These are phyloP conservation scores for Beta corolliflora DNA, from an alignment of 179 eudicot species.

Conservation along the genomic window DNA sequence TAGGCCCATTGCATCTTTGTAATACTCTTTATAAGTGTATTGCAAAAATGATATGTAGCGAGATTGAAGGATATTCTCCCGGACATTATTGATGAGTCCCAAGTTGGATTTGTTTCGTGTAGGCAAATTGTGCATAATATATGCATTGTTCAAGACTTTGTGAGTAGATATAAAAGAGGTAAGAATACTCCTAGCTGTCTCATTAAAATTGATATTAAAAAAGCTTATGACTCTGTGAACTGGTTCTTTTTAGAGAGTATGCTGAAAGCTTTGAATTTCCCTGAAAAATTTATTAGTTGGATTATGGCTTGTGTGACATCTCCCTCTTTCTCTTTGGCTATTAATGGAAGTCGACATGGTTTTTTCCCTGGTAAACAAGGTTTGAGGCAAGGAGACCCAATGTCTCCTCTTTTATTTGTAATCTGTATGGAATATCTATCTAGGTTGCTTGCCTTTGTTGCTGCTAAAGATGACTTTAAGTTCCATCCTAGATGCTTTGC, in stretches of 20 bases:
- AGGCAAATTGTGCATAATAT: not conserved
- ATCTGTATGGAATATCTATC: not conserved
- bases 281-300: not conserved
- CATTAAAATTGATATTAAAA: not conserved
- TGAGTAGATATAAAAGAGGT: too few relatives aligned
- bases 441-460: fast-evolving
- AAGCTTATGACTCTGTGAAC: not conserved
- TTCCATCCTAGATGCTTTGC: not conserved
- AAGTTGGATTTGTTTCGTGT: not conserved
- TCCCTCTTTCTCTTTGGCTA: not conserved
- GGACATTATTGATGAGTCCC: too few relatives aligned
- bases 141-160: not conserved
- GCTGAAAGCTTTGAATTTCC: not conserved
- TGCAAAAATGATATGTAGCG: too few relatives aligned
- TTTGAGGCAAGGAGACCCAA: not conserved
- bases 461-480: fast-evolving
- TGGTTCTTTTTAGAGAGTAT: not conserved
- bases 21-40: too few relatives aligned
- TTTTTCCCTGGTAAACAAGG: not conserved
- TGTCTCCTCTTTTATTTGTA: not conserved
- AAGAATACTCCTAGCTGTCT: not conserved
- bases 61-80: too few relatives aligned
- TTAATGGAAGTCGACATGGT: not conserved
- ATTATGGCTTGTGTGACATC: not conserved
- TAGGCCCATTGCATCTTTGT: too few relatives aligned